phyloP scores from a whole-genome alignment of 2,329 filamentous ascomycete genomes.

The Beauveria pseudobassiana region DNA sequence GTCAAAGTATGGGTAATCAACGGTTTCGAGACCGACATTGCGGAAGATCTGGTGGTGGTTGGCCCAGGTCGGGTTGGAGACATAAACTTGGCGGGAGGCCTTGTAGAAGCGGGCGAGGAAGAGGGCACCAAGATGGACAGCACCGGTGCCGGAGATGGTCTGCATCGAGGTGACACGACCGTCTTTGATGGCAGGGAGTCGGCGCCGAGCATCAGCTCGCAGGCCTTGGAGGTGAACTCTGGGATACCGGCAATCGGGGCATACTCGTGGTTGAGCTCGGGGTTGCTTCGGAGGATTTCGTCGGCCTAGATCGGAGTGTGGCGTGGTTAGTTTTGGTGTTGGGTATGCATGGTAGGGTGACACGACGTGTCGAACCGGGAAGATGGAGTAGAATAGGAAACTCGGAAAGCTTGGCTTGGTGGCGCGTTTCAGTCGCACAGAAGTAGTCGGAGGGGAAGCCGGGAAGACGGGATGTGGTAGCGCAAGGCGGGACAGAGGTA shows the following conservation, averaged over 20 bases:
- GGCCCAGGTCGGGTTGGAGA: slow-evolving; percentile 94
- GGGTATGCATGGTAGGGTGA: not conserved
- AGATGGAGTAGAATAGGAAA: not conserved
- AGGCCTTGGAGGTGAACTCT: slow-evolving; percentile 80
- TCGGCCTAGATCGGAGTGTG: slow-evolving; percentile 59
- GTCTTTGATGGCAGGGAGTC: slow-evolving; percentile 75
- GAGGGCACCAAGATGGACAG: slow-evolving; percentile 84
- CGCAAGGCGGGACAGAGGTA: not conserved
- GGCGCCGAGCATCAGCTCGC: slow-evolving; percentile 77
- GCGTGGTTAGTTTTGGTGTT: not conserved
- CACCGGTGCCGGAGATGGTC: slow-evolving; percentile 95
- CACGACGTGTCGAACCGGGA: not conserved
- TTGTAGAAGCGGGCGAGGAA: slow-evolving; percentile 92
- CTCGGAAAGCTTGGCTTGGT: not conserved
- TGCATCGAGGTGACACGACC: slow-evolving; percentile 77
- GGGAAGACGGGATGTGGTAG: not conserved
- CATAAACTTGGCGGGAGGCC: slow-evolving; percentile 69
- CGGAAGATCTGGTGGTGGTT: slow-evolving; percentile 98
- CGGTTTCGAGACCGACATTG: slow-evolving; percentile 74
- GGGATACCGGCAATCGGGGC: slow-evolving; percentile 87
- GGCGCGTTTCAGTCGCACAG: not conserved
- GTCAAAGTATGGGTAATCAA: slow-evolving; percentile 90
- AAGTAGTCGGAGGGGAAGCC: not conserved
- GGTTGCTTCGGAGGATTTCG: slow-evolving; percentile 79
- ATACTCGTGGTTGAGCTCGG: slow-evolving; percentile 94